Conservation (phyloP, 2,329 filamentous ascomycete species). For the Verticillium tricorpus region DNA sequence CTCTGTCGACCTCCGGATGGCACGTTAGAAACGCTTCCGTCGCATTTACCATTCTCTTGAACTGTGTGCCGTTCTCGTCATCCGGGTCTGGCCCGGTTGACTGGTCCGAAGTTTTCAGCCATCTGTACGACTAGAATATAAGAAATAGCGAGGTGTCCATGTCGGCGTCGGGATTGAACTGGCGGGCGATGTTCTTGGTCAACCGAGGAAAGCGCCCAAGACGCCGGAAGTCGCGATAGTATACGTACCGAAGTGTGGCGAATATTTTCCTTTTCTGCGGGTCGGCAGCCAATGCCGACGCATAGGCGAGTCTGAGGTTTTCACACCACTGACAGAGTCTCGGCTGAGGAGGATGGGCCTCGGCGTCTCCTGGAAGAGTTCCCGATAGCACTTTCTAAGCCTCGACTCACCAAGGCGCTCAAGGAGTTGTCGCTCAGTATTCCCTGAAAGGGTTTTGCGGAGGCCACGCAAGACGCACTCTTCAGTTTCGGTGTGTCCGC, state of each 20-base stretch:
- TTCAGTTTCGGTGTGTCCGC: conserved; percentile 17
- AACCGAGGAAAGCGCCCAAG: conserved; percentile 20
- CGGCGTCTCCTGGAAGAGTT: conserved; percentile 30
- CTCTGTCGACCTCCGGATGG: conserved; percentile 16
- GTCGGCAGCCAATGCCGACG: background rate
- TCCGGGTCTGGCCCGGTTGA: conserved; percentile 19
- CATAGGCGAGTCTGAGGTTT: background rate
- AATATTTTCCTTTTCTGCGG: conserved; percentile 13
- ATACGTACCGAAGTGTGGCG: conserved; percentile 21
- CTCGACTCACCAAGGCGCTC: conserved; percentile 15
- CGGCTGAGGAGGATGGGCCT: conserved; percentile 17
- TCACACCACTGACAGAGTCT: background rate
- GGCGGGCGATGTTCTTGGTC: conserved; percentile 13
- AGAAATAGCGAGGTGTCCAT: conserved; percentile 14
- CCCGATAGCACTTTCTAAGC: conserved; percentile 28
- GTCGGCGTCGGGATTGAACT: conserved; percentile 1
- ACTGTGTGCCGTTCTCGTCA: conserved; percentile 24
- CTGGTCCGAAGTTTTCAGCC: conserved; percentile 15
- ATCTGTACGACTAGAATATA: conserved; percentile 30
- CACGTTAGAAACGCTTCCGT: conserved; percentile 20
- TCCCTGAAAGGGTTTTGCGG: conserved; percentile 4
- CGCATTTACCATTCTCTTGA: conserved; percentile 23
- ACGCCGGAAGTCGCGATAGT: conserved; percentile 20
- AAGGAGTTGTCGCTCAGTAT: background rate
- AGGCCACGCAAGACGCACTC: conserved; percentile 22